Evolutionary conservation across 305 asterid genomes (phyloP).

Genomic region (Fraxinus floribunda): DNA sequence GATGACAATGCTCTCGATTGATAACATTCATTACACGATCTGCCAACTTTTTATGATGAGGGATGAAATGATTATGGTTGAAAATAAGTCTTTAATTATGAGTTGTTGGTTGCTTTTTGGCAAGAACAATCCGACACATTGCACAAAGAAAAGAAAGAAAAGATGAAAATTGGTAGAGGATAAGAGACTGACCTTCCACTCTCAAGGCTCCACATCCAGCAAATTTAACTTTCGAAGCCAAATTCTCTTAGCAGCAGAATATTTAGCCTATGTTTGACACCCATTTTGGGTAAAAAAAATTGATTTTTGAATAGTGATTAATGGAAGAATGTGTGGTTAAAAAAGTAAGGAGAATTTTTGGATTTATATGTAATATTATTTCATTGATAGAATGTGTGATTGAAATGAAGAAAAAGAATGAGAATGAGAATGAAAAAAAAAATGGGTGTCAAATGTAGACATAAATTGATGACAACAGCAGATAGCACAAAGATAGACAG

Average conservation of each 20-base stretch:
- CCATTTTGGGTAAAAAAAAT: neutral
- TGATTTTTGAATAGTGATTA: too few relatives aligned
- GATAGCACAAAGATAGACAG: slow-evolving; percentile 36
- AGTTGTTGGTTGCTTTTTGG: neutral
- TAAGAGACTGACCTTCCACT: slow-evolving; percentile 8
- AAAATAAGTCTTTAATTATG: neutral
- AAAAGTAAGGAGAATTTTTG: too few relatives aligned
- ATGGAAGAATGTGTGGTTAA: too few relatives aligned
- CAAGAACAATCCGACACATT: slow-evolving; percentile 18
- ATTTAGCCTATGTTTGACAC: neutral
- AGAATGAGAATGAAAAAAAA: too few relatives aligned
- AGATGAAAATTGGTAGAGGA: slow-evolving; percentile 22
- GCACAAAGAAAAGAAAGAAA: slow-evolving; percentile 22
- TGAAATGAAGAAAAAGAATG: too few relatives aligned
- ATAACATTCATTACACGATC: neutral
- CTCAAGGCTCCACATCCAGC: slow-evolving; percentile 2
- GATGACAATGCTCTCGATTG: slow-evolving; percentile 37
- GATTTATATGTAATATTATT: too few relatives aligned
- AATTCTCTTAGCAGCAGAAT: neutral
- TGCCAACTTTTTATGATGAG: neutral
- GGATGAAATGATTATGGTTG: slow-evolving; percentile 9
- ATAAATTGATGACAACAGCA: slow-evolving; percentile 27
- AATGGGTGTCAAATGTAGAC: too few relatives aligned
- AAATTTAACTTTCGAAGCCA: slow-evolving; percentile 7
- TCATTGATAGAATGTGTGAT: too few relatives aligned